phyloP scores from a whole-genome alignment of 371 early-diverging fungal genomes.

The Mortierella sp. region DNA sequence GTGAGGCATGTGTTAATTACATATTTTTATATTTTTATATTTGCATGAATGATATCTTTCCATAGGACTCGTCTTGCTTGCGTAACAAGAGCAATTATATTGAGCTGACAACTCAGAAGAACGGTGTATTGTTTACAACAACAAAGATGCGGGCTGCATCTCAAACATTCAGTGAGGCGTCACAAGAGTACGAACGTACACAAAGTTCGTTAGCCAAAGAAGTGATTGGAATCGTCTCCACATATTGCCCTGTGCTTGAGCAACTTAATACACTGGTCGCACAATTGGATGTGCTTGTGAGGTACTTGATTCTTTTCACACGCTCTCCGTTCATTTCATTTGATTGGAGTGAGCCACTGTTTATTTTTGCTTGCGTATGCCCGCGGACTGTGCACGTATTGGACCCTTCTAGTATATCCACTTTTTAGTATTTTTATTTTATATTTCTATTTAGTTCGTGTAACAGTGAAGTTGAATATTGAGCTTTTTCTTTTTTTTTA shows the following conservation, averaged over 20 bases:
- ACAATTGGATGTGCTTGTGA: slow-evolving; percentile 88
- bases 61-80: slow-evolving; percentile 72
- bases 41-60: background rate
- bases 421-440: background rate
- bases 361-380: background rate
- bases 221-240: slow-evolving; percentile 85
- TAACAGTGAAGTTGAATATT: slow-evolving; percentile 4
- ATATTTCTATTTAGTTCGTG: slow-evolving; percentile 10
- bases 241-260: slow-evolving; percentile 88
- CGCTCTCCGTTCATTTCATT: slow-evolving; percentile 4
- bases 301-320: slow-evolving; percentile 48
- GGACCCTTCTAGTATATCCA: background rate
- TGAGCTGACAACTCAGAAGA: slow-evolving; percentile 92
- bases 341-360: too few relatives aligned
- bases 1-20: slow-evolving; percentile 1
- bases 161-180: slow-evolving; percentile 37
- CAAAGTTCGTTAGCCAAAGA: slow-evolving; percentile 87
- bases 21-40: too few relatives aligned
- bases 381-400: slow-evolving; percentile 1
- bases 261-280: slow-evolving; percentile 80
- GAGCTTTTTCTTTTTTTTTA: background rate
- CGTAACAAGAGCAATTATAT: slow-evolving; percentile 78
- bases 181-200: slow-evolving; percentile 72
- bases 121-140: slow-evolving; percentile 92
- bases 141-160: slow-evolving; percentile 64